Evolutionary conservation across 2,329 filamentous ascomycete genomes (phyloP).

Genomic region (Fusarium sambucinum): DNA sequence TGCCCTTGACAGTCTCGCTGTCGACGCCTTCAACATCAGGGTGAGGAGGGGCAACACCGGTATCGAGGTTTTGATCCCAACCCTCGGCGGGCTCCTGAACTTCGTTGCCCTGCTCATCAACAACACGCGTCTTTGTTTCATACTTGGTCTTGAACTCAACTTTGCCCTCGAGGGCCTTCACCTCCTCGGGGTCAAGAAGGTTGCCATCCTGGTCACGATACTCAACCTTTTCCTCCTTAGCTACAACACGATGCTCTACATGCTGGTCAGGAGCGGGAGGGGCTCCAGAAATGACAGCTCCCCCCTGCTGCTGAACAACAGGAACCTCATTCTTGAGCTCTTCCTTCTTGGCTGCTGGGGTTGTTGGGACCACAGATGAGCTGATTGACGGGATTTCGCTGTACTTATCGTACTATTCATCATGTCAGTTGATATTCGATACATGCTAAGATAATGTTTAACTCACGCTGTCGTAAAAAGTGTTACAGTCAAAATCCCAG

Average conservation of each 20-base stretch:
- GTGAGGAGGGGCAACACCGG: conserved; percentile 67
- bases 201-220: conserved; percentile 97
- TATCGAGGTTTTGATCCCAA: conserved; percentile 53
- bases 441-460: conserved; percentile 1
- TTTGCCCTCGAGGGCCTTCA: conserved; percentile 87
- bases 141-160: conserved; percentile 96
- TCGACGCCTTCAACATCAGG: conserved; percentile 72
- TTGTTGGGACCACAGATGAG: conserved; percentile 49
- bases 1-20: conserved; percentile 65
- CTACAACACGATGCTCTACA: conserved; percentile 62
- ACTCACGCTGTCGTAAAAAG: conserved; percentile 88
- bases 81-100: conserved; percentile 63
- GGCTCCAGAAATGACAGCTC: conserved; percentile 60
- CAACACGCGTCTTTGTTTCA: conserved; percentile 89
- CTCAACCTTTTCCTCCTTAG: conserved; percentile 84
- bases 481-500: conserved; percentile 99
- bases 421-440: conserved; percentile 33
- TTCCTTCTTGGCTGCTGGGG: conserved; percentile 45
- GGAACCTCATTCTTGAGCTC: conserved; percentile 45
- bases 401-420: conserved; percentile 63
- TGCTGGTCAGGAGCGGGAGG: conserved; percentile 55
- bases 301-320: conserved; percentile 45
- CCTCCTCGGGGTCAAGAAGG: conserved; percentile 83
- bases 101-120: conserved; percentile 85
- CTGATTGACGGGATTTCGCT: conserved; percentile 42